Conservation (phyloP, 192 early-diverging fungal genomes). For the Cetraspora pellucida region DNA sequence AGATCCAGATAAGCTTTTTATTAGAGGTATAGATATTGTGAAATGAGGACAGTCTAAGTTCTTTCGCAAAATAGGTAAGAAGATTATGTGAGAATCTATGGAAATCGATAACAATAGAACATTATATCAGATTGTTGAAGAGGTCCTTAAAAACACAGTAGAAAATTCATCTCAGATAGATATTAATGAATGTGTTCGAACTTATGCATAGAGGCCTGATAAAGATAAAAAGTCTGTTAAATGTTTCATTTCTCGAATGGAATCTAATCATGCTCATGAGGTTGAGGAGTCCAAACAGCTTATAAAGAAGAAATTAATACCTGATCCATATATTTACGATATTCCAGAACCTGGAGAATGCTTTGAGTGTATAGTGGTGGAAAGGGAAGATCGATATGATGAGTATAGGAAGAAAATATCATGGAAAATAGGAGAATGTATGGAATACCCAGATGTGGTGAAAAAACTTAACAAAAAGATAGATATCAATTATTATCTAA, state of each 20-base stretch:
- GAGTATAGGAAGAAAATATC: neutral
- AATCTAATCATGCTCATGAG: conserved; percentile 9
- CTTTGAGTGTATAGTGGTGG: conserved; percentile 12
- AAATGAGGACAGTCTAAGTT: neutral
- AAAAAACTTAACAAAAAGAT: conserved; percentile 26
- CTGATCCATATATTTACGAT: conserved; percentile 1
- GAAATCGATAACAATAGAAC: neutral
- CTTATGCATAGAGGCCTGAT: neutral
- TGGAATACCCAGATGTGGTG: conserved; percentile 27
- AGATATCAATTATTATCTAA: conserved; percentile 27
- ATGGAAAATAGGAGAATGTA: conserved; percentile 9
- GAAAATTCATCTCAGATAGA: neutral
- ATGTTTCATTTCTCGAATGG: neutral
- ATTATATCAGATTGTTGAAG: neutral
- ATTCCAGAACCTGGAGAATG: conserved; percentile 15
- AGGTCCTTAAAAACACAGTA: neutral
- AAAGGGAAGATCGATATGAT: neutral
- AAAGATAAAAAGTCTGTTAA: neutral
- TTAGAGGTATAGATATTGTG: conserved; percentile 8
- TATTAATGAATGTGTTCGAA: neutral
- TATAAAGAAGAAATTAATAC: neutral
- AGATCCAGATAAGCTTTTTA: conserved; percentile 17
- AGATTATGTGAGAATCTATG: neutral
- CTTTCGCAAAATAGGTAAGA: neutral
- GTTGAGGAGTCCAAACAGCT: conserved; percentile 1